Evolutionary conservation across 2,329 filamentous ascomycete genomes (phyloP).

Genomic region (Ophiocordyceps camponoti-saundersi): DNA sequence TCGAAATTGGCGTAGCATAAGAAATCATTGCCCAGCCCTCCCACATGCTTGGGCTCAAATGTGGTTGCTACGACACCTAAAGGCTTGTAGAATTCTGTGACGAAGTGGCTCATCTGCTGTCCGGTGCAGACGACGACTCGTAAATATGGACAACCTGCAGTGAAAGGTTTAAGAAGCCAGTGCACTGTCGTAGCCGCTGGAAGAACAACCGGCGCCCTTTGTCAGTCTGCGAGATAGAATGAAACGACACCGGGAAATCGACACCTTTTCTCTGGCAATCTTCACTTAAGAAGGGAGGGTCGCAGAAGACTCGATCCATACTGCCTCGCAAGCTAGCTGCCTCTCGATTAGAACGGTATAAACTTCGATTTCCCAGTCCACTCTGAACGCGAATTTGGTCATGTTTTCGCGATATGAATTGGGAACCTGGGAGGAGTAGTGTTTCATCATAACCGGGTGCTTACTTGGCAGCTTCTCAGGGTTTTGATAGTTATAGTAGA

Average conservation of each 20-base stretch:
- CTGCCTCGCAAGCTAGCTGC: slow-evolving; percentile 39
- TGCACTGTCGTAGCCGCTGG: slow-evolving; percentile 55
- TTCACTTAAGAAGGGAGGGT: slow-evolving; percentile 65
- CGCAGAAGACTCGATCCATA: slow-evolving; percentile 54
- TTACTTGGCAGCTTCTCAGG: slow-evolving; percentile 47
- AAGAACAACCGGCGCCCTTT: slow-evolving; percentile 1
- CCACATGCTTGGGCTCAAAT: slow-evolving; percentile 52
- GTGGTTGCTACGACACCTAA: slow-evolving; percentile 47
- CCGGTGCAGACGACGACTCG: slow-evolving; percentile 56
- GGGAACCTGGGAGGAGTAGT: not conserved
- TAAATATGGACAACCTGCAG: slow-evolving; percentile 6
- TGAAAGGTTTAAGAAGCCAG: slow-evolving; percentile 42
- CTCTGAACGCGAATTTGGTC: no score
- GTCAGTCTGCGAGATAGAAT: not conserved
- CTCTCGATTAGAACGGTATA: no score
- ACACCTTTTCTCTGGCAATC: slow-evolving; percentile 69
- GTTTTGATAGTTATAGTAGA: slow-evolving; percentile 56
- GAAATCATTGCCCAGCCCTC: slow-evolving; percentile 66
- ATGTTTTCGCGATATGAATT: not conserved
- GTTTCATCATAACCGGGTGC: slow-evolving; percentile 3
- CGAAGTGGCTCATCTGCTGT: slow-evolving; percentile 52
- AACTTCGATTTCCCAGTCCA: no score
- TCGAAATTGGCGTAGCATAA: slow-evolving; percentile 68
- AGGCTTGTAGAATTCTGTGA: slow-evolving; percentile 49
- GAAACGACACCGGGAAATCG: not conserved